A percentile compares a stretch with the other conserved stretches of the same genome.
Conservation (phyloP, 257 asterid species). For the Osmanthus fragrans region DNA sequence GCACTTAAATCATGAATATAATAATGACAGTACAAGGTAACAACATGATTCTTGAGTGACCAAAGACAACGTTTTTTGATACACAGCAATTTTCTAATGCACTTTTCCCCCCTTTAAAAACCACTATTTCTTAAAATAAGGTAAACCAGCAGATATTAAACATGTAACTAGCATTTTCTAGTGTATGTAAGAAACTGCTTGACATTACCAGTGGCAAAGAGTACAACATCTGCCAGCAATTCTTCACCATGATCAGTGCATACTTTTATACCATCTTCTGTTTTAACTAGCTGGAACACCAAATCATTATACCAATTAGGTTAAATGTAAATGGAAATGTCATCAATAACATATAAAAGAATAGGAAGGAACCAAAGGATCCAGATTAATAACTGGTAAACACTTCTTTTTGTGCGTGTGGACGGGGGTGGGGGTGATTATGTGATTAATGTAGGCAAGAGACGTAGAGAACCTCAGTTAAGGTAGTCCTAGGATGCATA, state of each 20-base stretch:
- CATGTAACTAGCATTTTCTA: neutral
- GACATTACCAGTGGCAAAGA: slow-evolving; percentile 92
- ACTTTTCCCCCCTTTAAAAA: neutral
- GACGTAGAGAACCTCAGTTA: slow-evolving; percentile 67
- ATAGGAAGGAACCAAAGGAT: slow-evolving; percentile 4
- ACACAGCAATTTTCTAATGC: neutral
- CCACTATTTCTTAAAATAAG: neutral
- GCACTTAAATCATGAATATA: neutral
- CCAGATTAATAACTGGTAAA: neutral
- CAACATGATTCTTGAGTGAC: neutral
- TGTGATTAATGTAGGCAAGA: neutral
- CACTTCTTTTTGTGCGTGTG: neutral
- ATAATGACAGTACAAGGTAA: neutral
- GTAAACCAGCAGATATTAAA: neutral
- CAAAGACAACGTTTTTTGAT: neutral
- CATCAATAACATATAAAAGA: neutral
- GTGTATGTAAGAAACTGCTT: neutral
- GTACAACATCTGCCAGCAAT: slow-evolving; percentile 87
- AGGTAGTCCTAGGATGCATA: slow-evolving; percentile 72
- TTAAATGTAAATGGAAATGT: slow-evolving; percentile 2
- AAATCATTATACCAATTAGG: slow-evolving; percentile 16
- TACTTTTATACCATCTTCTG: slow-evolving; percentile 77
- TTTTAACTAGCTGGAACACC: slow-evolving; percentile 70
- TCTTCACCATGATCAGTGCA: slow-evolving; percentile 85
- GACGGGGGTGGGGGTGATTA: neutral